Evolutionary conservation across 371 early-diverging fungal genomes (phyloP), one percentile per base, ranked within the genome.

Genomic region (Mortierella sp.): DNA sequence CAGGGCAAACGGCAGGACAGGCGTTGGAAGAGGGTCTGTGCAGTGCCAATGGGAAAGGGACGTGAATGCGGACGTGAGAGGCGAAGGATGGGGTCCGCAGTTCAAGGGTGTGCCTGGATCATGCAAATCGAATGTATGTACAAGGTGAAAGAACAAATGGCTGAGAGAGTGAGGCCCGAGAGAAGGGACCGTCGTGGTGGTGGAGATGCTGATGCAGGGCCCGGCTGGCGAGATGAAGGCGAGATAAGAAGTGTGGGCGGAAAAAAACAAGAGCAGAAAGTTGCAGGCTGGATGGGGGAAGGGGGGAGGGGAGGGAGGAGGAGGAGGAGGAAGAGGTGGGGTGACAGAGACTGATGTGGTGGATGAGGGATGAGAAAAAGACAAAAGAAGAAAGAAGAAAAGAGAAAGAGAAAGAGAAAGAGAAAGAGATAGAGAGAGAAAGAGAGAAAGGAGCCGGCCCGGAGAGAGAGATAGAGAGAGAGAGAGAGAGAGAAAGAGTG

Each of bases 391-490:
- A 21, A 16, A 29, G 29, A 51, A 30, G 18, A 51, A 48, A 29
- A n/a, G 19, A n/a, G 46, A 58, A n/a, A 64, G 62, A 60, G 61
- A 51, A 7, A n/a, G 28, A 60, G 58, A 61, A 57, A 57, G 62
- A 28, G 50, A n/a, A n/a, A n/a, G 52, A 19, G 21, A 30, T 18
- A 18, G 50, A 29, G 63, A 7, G 50, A 2, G 14, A 3, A 37
- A 37, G 37, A 3, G 37, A 37, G 37, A 37, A 9, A 37, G 37
- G 37, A 37, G 37, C 37, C 37, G 37, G 37, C 3, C 37, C 37
- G 9, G 37, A 37, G 37, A 9, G 9, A 9, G 37, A 37, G 37
- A 9, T 37, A 37, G 37, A 37, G 37, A 37, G 37, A 37, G 37
- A 5, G 37, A 37, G 37, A 37, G 37, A 37, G 37, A 37, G 37